phyloP scores from a whole-genome alignment of 495 filamentous ascomycete genomes.

The Xylaria flabelliformis region DNA sequence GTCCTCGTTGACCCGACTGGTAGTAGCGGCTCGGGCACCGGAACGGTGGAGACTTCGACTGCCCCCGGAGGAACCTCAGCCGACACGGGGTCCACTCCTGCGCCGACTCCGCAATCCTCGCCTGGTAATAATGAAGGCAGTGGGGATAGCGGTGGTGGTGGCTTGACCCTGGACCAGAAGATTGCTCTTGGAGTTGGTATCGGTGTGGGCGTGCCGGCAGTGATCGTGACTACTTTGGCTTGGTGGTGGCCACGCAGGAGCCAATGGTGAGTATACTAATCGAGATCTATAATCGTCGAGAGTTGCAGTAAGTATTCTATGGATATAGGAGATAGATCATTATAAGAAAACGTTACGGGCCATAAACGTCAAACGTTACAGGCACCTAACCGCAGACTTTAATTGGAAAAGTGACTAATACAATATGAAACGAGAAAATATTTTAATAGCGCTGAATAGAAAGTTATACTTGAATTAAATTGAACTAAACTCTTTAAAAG shows the following conservation, averaged over 20 bases:
- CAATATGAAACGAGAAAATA: too few species aligned
- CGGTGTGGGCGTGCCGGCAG: not conserved
- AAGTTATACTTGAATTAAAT: too few species aligned
- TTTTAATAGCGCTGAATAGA: too few species aligned
- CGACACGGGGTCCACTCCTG: not conserved
- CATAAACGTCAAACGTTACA: too few species aligned
- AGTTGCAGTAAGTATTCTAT: too few species aligned
- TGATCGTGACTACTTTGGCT: not conserved
- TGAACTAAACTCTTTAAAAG: too few species aligned
- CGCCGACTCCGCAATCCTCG: not conserved
- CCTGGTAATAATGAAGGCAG: not conserved
- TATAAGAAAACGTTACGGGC: too few species aligned
- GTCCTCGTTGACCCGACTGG: conserved; percentile 8
- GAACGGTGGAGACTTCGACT: not conserved
- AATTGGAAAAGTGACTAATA: too few species aligned
- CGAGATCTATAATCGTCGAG: too few species aligned
- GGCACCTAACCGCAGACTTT: too few species aligned
- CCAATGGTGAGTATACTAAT: not conserved
- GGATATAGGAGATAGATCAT: too few species aligned
- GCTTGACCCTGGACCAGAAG: conserved; percentile 1
- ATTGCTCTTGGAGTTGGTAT: not conserved
- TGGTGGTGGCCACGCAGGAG: conserved; percentile 9
- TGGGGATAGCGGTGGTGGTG: not conserved
- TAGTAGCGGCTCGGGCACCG: not conserved
- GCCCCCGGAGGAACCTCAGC: not conserved